These are phyloP conservation scores for Rosa chinensis DNA, from an alignment of 306 rosid genomes.

Conservation along the genomic window DNA sequence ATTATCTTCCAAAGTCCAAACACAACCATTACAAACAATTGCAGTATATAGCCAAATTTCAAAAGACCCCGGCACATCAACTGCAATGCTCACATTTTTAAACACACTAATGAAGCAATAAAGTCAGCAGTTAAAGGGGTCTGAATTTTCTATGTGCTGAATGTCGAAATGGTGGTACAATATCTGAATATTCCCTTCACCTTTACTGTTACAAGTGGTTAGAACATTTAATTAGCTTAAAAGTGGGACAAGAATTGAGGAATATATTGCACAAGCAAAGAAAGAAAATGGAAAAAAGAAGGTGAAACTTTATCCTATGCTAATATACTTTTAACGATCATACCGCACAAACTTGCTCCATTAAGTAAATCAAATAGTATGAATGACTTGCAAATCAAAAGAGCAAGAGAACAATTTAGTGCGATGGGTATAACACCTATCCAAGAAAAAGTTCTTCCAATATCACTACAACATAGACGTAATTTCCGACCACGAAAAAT, in stretches of 20 bases:
- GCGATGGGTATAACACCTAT: neutral
- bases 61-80: neutral
- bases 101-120: neutral
- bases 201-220: slow-evolving; percentile 28
- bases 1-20: neutral
- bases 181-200: slow-evolving; percentile 27
- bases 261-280: neutral
- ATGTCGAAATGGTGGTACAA: slow-evolving; percentile 10
- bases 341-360: neutral
- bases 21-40: slow-evolving; percentile 12
- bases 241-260: neutral
- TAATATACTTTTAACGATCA: neutral
- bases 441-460: neutral
- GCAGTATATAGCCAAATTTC: neutral
- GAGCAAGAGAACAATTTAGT: neutral
- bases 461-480: too few relatives aligned
- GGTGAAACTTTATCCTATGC: neutral
- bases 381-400: neutral
- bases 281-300: too few relatives aligned
- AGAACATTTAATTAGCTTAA: slow-evolving; percentile 20
- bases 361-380: neutral
- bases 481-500: too few relatives aligned
- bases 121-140: neutral
- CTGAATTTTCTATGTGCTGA: slow-evolving; percentile 10
- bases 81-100: neutral